phyloP scores from a whole-genome alignment of 495 filamentous ascomycete species.

The Penicillium simplicissimum region DNA sequence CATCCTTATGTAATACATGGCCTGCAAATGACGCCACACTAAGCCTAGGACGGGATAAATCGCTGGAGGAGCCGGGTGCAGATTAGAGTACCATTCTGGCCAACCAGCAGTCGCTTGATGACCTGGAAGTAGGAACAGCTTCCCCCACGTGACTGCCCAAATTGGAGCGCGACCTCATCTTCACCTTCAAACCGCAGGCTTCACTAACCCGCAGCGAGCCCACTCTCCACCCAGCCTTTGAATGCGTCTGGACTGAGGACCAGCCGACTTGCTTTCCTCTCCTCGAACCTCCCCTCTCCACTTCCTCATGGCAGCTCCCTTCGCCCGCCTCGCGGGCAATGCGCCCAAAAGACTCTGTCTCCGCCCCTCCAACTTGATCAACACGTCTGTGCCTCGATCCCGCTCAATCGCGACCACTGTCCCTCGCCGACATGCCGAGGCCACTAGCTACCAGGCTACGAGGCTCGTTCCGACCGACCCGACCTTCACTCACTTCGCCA shows the following conservation, averaged over 20 bases:
- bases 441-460: slow-evolving; percentile 59
- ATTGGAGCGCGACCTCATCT: slow-evolving; percentile 44
- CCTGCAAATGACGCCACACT: neutral
- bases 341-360: slow-evolving; percentile 65
- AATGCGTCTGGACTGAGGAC: slow-evolving; percentile 49
- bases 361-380: slow-evolving; percentile 47
- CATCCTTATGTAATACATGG: neutral
- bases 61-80: slow-evolving; percentile 2
- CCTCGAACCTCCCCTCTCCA: slow-evolving; percentile 26
- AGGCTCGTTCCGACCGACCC: slow-evolving; percentile 60
- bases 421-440: slow-evolving; percentile 60
- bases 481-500: slow-evolving; percentile 52
- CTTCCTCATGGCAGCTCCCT: slow-evolving; percentile 62
- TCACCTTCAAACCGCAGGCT: slow-evolving; percentile 31
- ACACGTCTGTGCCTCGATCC: slow-evolving; percentile 43
- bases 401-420: slow-evolving; percentile 70
- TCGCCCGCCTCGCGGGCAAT: slow-evolving; percentile 63
- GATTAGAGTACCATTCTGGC: slow-evolving; percentile 27
- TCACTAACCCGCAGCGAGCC: slow-evolving; percentile 39
- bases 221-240: slow-evolving; percentile 35
- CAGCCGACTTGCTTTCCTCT: slow-evolving; percentile 30
- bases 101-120: slow-evolving; percentile 47
- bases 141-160: slow-evolving; percentile 44
- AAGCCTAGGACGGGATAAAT: neutral
- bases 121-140: slow-evolving; percentile 40